Percentiles rank a stretch among this genome's conserved stretches.
These are phyloP conservation scores for Pseudoscleropodium purum DNA, from an alignment of 225 moss, liverwort and hornwort species.

Conservation along the genomic window DNA sequence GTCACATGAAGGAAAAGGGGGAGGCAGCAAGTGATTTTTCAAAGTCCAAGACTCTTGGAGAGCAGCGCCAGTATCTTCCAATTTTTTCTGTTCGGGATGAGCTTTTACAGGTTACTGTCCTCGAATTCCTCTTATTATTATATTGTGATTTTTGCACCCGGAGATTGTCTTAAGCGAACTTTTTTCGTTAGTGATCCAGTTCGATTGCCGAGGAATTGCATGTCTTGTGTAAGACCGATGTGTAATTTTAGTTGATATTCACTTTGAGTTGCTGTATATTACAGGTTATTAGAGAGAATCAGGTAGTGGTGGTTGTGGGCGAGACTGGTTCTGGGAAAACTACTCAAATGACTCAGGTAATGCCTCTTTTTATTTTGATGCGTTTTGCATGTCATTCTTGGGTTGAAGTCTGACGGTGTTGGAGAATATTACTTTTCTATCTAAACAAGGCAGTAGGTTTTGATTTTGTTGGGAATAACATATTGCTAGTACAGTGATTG, in stretches of 20 bases:
- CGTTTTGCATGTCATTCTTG: not conserved
- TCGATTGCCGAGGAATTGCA: not conserved
- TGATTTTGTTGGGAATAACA: not conserved
- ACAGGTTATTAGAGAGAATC: slow-evolving; percentile 92
- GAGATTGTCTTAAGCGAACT: not conserved
- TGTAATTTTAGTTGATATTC: not conserved
- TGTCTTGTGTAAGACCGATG: not conserved
- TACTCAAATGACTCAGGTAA: slow-evolving; percentile 97
- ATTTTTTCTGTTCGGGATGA: slow-evolving; percentile 92
- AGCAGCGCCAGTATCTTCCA: slow-evolving; percentile 94
- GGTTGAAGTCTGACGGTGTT: not conserved
- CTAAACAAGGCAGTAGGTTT: not conserved
- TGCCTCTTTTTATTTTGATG: not conserved
- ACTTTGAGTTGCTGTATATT: not conserved
- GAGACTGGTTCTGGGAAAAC: slow-evolving; percentile 99
- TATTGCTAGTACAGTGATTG: not conserved
- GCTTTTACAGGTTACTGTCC: slow-evolving; percentile 57
- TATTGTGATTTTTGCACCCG: not conserved
- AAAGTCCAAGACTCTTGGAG: slow-evolving; percentile 67
- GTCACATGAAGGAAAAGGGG: slow-evolving; percentile 91
- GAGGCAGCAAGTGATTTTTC: slow-evolving; percentile 97
- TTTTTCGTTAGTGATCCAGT: not conserved
- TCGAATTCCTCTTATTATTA: not conserved
- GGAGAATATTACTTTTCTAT: not conserved
- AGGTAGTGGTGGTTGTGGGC: slow-evolving; percentile 94